phyloP scores from a whole-genome alignment of 2,329 filamentous ascomycete genomes.

The Xylariaceae sp. region DNA sequence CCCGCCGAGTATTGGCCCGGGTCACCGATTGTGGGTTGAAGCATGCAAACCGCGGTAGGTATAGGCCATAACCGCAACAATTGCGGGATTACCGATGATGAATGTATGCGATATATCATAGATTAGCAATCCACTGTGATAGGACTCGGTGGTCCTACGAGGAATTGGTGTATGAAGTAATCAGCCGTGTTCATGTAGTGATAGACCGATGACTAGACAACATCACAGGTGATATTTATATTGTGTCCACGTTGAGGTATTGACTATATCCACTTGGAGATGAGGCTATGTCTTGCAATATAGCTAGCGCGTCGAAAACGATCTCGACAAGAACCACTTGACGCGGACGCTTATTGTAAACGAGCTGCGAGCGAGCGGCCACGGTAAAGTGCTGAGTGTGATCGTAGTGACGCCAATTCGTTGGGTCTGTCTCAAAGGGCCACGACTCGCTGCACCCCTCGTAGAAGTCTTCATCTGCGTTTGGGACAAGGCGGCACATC shows the following conservation, averaged over 20 bases:
- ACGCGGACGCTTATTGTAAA: not conserved
- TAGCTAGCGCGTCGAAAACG: conserved; percentile 4
- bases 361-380: conserved; percentile 9
- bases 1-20: too few relatives aligned
- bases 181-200: too few relatives aligned
- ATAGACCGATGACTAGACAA: too few relatives aligned
- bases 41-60: too few relatives aligned
- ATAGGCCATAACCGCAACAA: too few relatives aligned
- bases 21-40: too few relatives aligned
- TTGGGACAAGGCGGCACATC: conserved; percentile 16
- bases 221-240: too few relatives aligned
- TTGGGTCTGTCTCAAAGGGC: conserved; percentile 12
- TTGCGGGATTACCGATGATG: too few relatives aligned
- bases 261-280: not conserved
- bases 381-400: conserved; percentile 10
- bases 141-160: too few relatives aligned
- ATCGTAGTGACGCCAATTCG: conserved; percentile 8
- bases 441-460: not conserved
- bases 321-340: conserved; percentile 17
- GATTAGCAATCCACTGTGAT: too few relatives aligned
- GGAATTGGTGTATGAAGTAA: too few relatives aligned
- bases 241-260: not conserved
- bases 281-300: not conserved
- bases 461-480: conserved; percentile 7
- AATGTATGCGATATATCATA: too few relatives aligned